Percentiles rank a stretch among this genome's conserved stretches.
Conservation (phyloP, 1,139 yeast genomes). For the Geotrichum siamense region DNA sequence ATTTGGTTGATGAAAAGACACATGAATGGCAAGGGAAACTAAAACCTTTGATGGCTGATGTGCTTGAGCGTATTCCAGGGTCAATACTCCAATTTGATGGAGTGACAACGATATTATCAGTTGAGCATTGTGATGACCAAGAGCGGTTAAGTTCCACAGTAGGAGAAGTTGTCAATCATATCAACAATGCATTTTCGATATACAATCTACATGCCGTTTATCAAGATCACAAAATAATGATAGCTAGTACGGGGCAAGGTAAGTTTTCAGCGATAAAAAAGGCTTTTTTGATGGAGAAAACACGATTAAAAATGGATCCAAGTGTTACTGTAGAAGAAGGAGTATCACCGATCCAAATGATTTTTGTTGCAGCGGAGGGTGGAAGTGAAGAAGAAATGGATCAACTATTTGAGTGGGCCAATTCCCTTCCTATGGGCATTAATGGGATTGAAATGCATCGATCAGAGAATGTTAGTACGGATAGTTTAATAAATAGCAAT, state of each 20-base stretch:
- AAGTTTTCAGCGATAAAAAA: constrained; percentile 25
- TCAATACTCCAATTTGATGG: constrained; percentile 67
- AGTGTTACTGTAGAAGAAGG: constrained; percentile 4
- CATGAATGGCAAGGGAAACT: constrained; percentile 58
- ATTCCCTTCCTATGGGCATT: constrained; percentile 35
- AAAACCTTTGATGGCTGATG: constrained; percentile 52
- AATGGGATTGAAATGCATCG: constrained; percentile 10
- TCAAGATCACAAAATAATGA: constrained; percentile 42
- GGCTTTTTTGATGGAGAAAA: constrained; percentile 20
- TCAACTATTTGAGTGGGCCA: constrained; percentile 56
- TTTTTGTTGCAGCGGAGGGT: constrained; percentile 56
- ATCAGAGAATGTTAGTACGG: background rate
- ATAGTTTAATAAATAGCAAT: constrained; percentile 5
- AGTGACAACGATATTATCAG: constrained; percentile 63
- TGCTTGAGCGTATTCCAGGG: constrained; percentile 75
- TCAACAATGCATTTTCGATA: constrained; percentile 61
- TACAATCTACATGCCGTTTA: constrained; percentile 74
- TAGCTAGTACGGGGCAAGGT: constrained; percentile 23
- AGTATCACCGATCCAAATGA: constrained; percentile 13
- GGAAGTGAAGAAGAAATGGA: constrained; percentile 55
- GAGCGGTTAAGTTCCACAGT: constrained; percentile 60
- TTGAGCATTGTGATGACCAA: constrained; percentile 24
- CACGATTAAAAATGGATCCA: constrained; percentile 8
- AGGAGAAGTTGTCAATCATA: constrained; percentile 82
- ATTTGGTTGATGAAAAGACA: constrained; percentile 49